phyloP scores from a whole-genome alignment of 768 basidiomycete genomes.

The Pleurotus sapidus region DNA sequence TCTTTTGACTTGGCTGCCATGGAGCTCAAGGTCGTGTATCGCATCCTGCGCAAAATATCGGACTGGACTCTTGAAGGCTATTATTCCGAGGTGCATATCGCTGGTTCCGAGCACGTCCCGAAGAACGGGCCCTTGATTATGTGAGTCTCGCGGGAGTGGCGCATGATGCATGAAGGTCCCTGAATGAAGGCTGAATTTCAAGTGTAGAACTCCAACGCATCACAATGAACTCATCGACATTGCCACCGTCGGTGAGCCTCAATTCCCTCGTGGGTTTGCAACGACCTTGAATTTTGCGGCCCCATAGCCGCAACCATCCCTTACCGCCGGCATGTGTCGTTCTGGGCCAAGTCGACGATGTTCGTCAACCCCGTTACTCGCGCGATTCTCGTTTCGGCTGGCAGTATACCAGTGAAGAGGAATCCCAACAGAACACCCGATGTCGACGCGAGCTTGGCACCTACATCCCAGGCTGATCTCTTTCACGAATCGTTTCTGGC shows the following conservation, averaged over 20 bases:
- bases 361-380: constrained; percentile 56
- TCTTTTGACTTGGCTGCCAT: constrained; percentile 16
- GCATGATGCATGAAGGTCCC: not conserved
- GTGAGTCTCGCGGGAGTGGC: constrained; percentile 28
- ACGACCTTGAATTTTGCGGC: not conserved
- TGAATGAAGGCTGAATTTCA: too few species aligned
- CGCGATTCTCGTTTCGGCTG: constrained; percentile 54
- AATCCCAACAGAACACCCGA: constrained; percentile 39
- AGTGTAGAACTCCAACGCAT: constrained; percentile 52
- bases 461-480: constrained; percentile 34
- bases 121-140: constrained; percentile 57
- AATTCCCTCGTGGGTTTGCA: not conserved
- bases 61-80: constrained; percentile 59
- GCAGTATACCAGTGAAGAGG: constrained; percentile 70
- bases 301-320: constrained; percentile 54
- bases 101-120: constrained; percentile 56
- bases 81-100: constrained; percentile 58
- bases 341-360: constrained; percentile 71
- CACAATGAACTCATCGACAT: constrained; percentile 71
- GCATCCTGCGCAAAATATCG: constrained; percentile 56
- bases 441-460: not conserved
- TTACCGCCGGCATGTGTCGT: constrained; percentile 52
- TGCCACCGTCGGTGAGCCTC: constrained; percentile 35
- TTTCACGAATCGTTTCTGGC: constrained; percentile 57
- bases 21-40: constrained; percentile 56